Evolutionary conservation across 1,139 yeast genomes (phyloP), one percentile per base, ranked within the genome.

Genomic region (Meyerozyma elateridarum): DNA sequence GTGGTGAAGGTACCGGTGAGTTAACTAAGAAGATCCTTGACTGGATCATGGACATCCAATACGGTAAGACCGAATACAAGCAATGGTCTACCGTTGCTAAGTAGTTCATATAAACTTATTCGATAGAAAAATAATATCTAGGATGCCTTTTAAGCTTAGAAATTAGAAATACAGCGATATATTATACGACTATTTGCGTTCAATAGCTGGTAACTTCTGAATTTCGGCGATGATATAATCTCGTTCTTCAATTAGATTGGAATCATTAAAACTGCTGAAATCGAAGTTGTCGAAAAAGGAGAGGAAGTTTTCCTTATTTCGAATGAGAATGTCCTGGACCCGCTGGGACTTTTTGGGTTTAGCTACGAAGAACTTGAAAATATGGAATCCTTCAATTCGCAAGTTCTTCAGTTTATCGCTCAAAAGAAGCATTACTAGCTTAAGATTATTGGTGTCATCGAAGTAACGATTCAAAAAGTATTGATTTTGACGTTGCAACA

Each of bases 361-460:
- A 6, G 96, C 98, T 21, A 88, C 89, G 58, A 91, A 87, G 26
- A 81, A 85, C 57, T 91, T 91, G 62, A 91, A 91, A 22, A 91
- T 82, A 47, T 91, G 91, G 52, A 91, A 91, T 3, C 95, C 91
- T 56, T 91, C 98, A 36, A 79, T 62, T 53, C 88, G 96, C 38
- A 91, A 69, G 54, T 88, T 89, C 48, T 83, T 85, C 48, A 94
- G 88, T 56, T 83, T 84, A 52, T 91, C 96, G 41, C 93, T 82
- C 45, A 91, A 64, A 38, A 88, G 61, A 24, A 84, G 70, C 98
- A 91, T 91, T 26, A 87, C 76, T 35, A 87, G 61, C 54, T 91
- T 89, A 45, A 91, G 64, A 49, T 88, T 89, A 34, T 78, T 85
- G 1, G 93, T 78, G 36, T 83, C 82, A 46, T 79, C 84, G 39